Evolutionary conservation across 2,329 filamentous ascomycete species (phyloP), one percentile per base, ranked within the genome.

Genomic region (Aspergillus pseudoterreus): DNA sequence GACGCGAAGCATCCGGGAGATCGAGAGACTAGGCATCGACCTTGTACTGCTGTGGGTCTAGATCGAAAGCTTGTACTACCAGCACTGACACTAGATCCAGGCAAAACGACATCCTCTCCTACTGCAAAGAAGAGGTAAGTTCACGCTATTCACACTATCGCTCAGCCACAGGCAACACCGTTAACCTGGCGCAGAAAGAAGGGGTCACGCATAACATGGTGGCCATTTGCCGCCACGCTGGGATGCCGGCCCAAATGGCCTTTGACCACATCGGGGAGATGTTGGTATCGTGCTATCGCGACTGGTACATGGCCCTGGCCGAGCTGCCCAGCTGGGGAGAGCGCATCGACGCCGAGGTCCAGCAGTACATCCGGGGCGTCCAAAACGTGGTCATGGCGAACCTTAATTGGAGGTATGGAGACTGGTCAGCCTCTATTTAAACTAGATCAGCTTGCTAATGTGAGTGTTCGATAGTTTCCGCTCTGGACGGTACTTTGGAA

Each of bases 101-200:
- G 15, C 60, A 61, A 54, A 63, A 62, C 39, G 60, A 62, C 35
- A 57, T 62, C 39, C 57, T 62, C n/a, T 63, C 60, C 32, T 63
- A 63, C 50, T 57, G 58, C 45, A 63, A 60, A 51, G 61, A 63
- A 51, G 57, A 62, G 52, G 59, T 61, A 24, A 46, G 45, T 52
- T 14, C 24, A 30, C 8, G 38, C 10, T 12, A 35, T 42, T 17
- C 22, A 8, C n/a, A 19, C 39, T 17, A 42, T 17, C 17, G 5
- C 39, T 11, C 35, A 38, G 15, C 39, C 17, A 17, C 12, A 42
- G 17, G 11, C n/a, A 42, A 42, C 15, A 42, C 39, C 11, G 17
- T 17, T 42, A 42, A 42, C 39, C 19, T 10, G 14, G 5, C 19
- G 9, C 35, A 59, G 58, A 53, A 51, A 50, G 59, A 61, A 56